Base-by-base conservation (phyloP, 2,329 filamentous ascomycete genomes). In the Calonectria pauciramosa region DNA sequence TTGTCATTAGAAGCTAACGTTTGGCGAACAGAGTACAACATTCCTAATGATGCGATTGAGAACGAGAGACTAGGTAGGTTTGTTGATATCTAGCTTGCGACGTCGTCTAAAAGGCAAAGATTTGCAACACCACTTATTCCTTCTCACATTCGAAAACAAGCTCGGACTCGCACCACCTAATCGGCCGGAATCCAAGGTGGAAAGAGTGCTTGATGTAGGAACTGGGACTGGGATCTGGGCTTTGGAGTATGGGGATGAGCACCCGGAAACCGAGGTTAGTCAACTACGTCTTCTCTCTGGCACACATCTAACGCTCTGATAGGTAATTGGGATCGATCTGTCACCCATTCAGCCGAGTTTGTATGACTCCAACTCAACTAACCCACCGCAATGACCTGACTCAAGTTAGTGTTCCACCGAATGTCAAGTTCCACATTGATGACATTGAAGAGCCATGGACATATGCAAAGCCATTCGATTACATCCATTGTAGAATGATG, bases 161-260 rank as follows among this genome's bases (percentile, higher is more conserved):
- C 74, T 79, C 2, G 76, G 77, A 0, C 51, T 78, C 0, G 66
- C 74, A 4, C 77, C 77, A 0, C 77, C 77, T 4, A 79, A 78
- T 23, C 60, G 67, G 1, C 60, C 74, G 7, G 73, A 49, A 38
- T 44, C 68, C 26, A 77, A 74, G 18, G 76, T 65, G 0, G 71
- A 67, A 7, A 65, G 60, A n/a, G 76, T 79, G 11, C 54, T 79
- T 1, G 76, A 79, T 20, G 11, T 79, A 6, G 78, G 78, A 13
- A 79, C 78, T 0, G 77, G 78, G 1, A 79, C 78, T 4, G 76
- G 78, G 5, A 77, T 79, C 3, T 79, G 77, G 78, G 77, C 77
- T 1, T 8, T 32, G 30, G 30, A 32, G 30, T 32, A 32, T 8
- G 30, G 30, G 4, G 30, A 32, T 32, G 30, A 32, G 30, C 30